A percentile compares a stretch with the other conserved stretches of the same genome.
Conservation (phyloP, 164 flowering plant species). For the Houttuynia cordata region DNA sequence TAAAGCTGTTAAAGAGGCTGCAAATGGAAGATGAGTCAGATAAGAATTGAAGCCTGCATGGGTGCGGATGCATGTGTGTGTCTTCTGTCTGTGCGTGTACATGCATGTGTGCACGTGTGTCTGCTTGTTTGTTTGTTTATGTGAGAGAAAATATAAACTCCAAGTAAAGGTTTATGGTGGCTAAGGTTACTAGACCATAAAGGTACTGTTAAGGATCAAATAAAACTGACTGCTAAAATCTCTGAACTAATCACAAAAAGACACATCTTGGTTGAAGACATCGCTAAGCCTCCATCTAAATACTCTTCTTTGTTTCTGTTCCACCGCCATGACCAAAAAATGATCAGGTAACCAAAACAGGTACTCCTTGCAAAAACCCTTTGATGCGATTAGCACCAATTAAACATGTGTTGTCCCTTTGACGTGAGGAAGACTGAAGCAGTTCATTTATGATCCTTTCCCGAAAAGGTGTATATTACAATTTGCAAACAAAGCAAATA, state of each 20-base stretch:
- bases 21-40: constrained; percentile 10
- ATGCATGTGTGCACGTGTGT: too few relatives aligned
- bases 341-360: neutral
- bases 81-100: too few relatives aligned
- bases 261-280: neutral
- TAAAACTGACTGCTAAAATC: neutral
- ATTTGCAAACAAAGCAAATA: too few relatives aligned
- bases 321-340: too few relatives aligned
- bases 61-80: neutral
- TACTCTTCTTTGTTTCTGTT: too few relatives aligned
- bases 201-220: neutral
- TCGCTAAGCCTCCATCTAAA: too few relatives aligned
- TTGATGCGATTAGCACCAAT: neutral
- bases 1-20: constrained; percentile 79
- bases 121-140: too few relatives aligned
- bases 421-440: neutral
- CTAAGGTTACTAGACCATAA: neutral
- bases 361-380: neutral
- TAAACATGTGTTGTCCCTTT: neutral
- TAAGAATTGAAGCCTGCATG: too few relatives aligned
- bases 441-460: neutral
- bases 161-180: neutral
- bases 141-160: neutral
- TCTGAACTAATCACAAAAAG: too few relatives aligned
- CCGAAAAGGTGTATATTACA: neutral